Evolutionary conservation across 108 stramenopile species (phyloP).

Genomic region (Pseudonitzschia pungens): DNA sequence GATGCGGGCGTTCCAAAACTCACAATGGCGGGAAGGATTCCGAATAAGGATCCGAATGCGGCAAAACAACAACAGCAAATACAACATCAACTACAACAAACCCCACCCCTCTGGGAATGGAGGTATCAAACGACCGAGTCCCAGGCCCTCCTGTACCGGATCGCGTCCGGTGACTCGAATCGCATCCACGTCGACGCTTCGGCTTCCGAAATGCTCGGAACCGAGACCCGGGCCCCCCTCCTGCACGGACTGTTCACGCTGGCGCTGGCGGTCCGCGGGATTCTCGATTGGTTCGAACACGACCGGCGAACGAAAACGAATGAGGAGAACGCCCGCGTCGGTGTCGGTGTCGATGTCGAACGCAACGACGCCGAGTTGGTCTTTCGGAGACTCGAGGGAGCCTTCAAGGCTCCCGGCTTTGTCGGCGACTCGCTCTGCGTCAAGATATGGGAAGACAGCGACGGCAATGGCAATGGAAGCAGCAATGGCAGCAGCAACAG

Average conservation of each 20-base stretch:
- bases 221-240: slow-evolving; percentile 53
- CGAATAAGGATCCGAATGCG: no score
- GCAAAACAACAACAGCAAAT: no score
- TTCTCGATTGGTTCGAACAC: slow-evolving; percentile 31
- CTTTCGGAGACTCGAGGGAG: slow-evolving; percentile 32
- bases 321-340: neutral
- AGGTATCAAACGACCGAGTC: slow-evolving; percentile 46
- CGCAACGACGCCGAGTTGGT: slow-evolving; percentile 6
- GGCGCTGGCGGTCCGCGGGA: slow-evolving; percentile 66
- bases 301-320: no score
- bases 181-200: slow-evolving; percentile 72
- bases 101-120: slow-evolving; percentile 28
- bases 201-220: slow-evolving; percentile 33
- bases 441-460: slow-evolving; percentile 35
- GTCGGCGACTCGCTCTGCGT: slow-evolving; percentile 54
- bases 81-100: no score
- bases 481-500: no score
- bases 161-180: slow-evolving; percentile 89
- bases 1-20: slow-evolving; percentile 19
- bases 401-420: slow-evolving; percentile 69
- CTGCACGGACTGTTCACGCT: slow-evolving; percentile 88
- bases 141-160: slow-evolving; percentile 83
- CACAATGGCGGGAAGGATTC: no score
- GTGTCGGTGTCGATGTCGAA: no score
- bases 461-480: no score